Conservation (phyloP, 129 eudicot species). For the Centella asiatica region DNA sequence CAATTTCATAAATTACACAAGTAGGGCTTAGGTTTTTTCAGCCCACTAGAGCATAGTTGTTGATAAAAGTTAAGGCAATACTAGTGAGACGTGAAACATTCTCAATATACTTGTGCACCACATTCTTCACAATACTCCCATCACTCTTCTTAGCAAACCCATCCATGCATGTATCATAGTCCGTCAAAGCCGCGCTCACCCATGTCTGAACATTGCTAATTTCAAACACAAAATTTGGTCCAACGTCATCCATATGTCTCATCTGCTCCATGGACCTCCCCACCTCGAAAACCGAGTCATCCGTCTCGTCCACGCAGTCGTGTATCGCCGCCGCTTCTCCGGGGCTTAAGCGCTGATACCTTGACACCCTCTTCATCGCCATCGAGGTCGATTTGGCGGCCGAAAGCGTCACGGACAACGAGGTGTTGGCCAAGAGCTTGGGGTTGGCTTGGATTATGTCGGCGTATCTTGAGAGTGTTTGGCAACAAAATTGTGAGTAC, state of each 20-base stretch:
- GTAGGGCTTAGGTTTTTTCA: not conserved
- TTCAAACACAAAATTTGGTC: not conserved
- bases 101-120: not conserved
- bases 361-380: not conserved
- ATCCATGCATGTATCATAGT: slow-evolving; percentile 6
- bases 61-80: slow-evolving; percentile 5
- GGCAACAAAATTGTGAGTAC: slow-evolving; percentile 4
- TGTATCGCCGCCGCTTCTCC: slow-evolving; percentile 3
- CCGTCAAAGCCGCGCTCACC: slow-evolving; percentile 12
- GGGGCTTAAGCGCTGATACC: not conserved
- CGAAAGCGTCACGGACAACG: not conserved
- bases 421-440: slow-evolving; percentile 5
- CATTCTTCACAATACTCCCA: not conserved
- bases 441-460: not conserved
- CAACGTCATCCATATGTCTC: not conserved
- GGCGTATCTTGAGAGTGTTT: not conserved
- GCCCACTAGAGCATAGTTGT: not conserved
- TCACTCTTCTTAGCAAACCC: not conserved
- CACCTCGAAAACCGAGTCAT: slow-evolving; percentile 3
- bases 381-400: not conserved
- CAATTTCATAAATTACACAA: not conserved
- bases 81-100: slow-evolving; percentile 2
- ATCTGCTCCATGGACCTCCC: not conserved
- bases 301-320: not conserved
- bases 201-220: slow-evolving; percentile 8